A percentile compares a stretch with the other conserved stretches of the same genome.
Evolutionary conservation across 257 asterid species (phyloP).

Genomic region (Echites panduratus): DNA sequence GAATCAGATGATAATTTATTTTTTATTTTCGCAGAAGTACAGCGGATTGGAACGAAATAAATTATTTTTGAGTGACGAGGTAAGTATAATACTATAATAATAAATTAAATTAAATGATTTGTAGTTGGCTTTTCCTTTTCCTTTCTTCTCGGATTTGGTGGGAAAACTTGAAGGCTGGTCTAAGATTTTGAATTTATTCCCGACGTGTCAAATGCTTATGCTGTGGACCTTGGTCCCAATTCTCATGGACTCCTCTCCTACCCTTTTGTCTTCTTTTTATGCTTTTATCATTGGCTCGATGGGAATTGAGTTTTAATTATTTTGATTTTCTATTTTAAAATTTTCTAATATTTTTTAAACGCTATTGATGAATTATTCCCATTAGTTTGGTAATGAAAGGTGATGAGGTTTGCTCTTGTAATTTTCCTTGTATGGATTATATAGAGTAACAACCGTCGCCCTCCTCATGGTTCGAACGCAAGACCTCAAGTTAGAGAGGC

Average conservation of each 20-base stretch:
- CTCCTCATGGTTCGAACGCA: no score
- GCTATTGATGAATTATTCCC: no score
- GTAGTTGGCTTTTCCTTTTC: background rate
- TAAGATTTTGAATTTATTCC: constrained; percentile 16
- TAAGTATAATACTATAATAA: background rate
- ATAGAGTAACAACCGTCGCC: no score
- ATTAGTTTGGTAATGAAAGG: no score
- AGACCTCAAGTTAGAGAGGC: no score
- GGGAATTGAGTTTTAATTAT: no score
- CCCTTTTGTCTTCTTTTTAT: background rate
- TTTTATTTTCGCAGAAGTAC: background rate
- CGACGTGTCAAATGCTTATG: constrained; percentile 12
- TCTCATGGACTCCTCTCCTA: background rate
- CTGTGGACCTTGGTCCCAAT: background rate
- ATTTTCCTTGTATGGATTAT: no score
- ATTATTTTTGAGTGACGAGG: background rate
- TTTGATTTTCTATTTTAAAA: no score
- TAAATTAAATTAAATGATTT: background rate
- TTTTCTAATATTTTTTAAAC: no score
- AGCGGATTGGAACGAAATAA: background rate
- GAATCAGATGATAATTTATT: constrained; percentile 12
- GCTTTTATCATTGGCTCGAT: background rate
- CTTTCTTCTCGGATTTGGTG: constrained; percentile 15
- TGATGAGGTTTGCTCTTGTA: no score
- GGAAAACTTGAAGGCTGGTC: constrained; percentile 12